A percentile compares a stretch with the other conserved stretches of the same genome.
Conservation (phyloP, 768 basidiomycete species). For the Pulveroboletus sp. region DNA sequence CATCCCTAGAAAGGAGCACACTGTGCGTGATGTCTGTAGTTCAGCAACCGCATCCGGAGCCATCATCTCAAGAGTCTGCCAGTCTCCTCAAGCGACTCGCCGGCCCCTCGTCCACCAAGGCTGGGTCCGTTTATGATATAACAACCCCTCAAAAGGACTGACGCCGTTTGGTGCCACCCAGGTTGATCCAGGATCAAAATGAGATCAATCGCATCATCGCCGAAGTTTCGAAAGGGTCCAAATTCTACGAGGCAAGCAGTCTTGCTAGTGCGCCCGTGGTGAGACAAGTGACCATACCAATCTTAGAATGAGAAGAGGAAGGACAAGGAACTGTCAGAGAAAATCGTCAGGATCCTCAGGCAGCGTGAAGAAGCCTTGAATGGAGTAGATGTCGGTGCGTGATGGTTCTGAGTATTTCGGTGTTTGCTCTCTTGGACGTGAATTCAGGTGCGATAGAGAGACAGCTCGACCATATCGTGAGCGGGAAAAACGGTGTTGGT, state of each 20-base stretch:
- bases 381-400: conserved; percentile 54
- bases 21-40: conserved; percentile 19
- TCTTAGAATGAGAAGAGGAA: conserved; percentile 82
- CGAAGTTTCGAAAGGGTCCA: conserved; percentile 88
- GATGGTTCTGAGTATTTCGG: not conserved
- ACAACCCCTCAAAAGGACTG: not conserved
- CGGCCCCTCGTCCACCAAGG: conserved; percentile 85
- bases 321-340: conserved; percentile 77
- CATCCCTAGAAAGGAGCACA: not conserved
- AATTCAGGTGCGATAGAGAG: conserved; percentile 54
- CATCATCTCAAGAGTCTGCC: conserved; percentile 58
- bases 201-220: conserved; percentile 88
- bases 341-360: conserved; percentile 66
- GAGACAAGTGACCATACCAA: conserved; percentile 1
- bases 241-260: conserved; percentile 72
- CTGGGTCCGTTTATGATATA: conserved; percentile 52
- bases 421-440: not conserved
- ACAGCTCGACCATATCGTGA: conserved; percentile 65
- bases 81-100: conserved; percentile 78
- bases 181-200: conserved; percentile 70
- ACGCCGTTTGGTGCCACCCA: conserved; percentile 23
- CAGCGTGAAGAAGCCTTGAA: conserved; percentile 54
- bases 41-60: conserved; percentile 23
- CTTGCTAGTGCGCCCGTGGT: not conserved
- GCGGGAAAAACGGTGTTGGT: conserved; percentile 19